Evolutionary conservation across 2,329 filamentous ascomycete species (phyloP), one percentile per base, ranked within the genome.

Genomic region (Alternaria ventricosa): DNA sequence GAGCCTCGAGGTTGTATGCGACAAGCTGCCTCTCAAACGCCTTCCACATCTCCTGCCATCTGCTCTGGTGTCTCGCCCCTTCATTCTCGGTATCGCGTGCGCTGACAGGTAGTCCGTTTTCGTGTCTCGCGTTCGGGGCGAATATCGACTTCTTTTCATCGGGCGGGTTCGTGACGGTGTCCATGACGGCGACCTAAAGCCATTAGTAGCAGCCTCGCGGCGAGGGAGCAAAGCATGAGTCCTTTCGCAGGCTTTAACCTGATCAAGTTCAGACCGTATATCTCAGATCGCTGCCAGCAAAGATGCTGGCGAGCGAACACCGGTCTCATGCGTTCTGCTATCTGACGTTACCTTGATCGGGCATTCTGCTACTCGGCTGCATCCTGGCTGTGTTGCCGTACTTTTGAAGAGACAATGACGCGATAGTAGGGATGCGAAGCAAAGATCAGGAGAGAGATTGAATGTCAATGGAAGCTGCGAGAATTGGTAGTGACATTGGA

Each of bases 1-100:
- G 84, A 12, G 86, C 83, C 72, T 90, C 88, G 50, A 88, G 78
- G 64, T 87, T 88, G 75, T 85, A 87, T 60, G 80, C 80, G 3
- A 81, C 74, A 8, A 84, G 69, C n/a, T 77, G 80, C 44, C 71
- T 72, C 70, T 84, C 82, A 43, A 84, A 79, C 4, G 70, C 51
- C 54, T 71, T 72, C 73, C 74, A 78, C 25, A 49, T 60, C 20
- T 58, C 49, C 45, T 71, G 68, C 57, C 73, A 47, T 64, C 46
- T 69, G 41, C 64, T 70, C 15, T 44, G 22, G 23, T 5, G 36
- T 58, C 59, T 43, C 13, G 22, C 43, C 18, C 12, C 49, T 51
- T 18, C 20, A 13, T n/a, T 46, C 23, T 50, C 44, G 15, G 25
- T 30, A 9, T 59, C 47, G n/a, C 47, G 46, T 33, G 70, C 64